Evolutionary conservation across 1,139 yeast genomes (phyloP).

Genomic region (Yamadazyma triangularis): DNA sequence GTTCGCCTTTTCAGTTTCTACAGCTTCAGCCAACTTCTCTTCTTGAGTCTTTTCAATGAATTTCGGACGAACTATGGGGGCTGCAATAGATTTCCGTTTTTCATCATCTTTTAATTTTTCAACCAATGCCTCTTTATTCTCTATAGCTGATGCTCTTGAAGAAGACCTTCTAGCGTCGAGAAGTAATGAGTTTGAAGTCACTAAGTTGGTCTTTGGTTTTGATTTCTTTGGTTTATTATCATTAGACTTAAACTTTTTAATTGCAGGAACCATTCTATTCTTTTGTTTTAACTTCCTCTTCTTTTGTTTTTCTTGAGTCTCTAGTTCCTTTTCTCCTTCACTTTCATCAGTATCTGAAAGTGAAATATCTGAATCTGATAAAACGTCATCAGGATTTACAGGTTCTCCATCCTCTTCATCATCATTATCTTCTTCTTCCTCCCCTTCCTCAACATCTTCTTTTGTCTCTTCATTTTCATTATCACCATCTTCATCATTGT

Average conservation of each 20-base stretch:
- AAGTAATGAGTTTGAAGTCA: constrained; percentile 47
- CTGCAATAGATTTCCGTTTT: constrained; percentile 50
- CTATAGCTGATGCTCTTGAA: constrained; percentile 72
- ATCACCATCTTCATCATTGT: constrained; percentile 47
- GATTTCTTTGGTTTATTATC: constrained; percentile 17
- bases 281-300: constrained; percentile 37
- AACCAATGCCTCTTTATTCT: constrained; percentile 73
- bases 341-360: constrained; percentile 51
- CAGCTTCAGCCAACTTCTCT: constrained; percentile 79
- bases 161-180: constrained; percentile 63
- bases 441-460: constrained; percentile 67
- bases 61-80: constrained; percentile 39
- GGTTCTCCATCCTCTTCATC: constrained; percentile 18
- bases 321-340: constrained; percentile 64
- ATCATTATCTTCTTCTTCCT: constrained; percentile 71
- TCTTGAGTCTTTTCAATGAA: constrained; percentile 72
- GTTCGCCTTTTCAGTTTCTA: constrained; percentile 78
- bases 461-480: constrained; percentile 15
- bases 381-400: constrained; percentile 38
- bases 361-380: constrained; percentile 53
- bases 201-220: constrained; percentile 13
- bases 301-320: constrained; percentile 44
- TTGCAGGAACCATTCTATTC: constrained; percentile 38
- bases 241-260: constrained; percentile 33
- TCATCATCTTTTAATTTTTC: constrained; percentile 71